Conservation (phyloP, 805 yeast genomes). For the Ogataea saltuana region DNA sequence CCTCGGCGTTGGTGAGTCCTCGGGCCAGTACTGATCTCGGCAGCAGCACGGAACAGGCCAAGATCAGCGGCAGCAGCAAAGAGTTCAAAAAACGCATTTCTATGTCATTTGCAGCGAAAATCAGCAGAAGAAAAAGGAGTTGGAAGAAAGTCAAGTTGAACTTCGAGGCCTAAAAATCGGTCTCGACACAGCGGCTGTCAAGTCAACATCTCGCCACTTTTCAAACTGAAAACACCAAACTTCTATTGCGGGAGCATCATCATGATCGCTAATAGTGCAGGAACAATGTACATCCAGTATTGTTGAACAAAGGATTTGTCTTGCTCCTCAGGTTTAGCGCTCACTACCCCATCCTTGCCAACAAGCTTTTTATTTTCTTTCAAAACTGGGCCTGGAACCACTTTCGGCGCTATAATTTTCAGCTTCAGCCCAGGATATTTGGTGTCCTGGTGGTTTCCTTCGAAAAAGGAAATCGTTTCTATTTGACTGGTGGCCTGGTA, state of each 20-base stretch:
- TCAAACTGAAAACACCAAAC: background rate
- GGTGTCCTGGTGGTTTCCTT: background rate
- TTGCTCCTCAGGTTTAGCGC: conserved; percentile 10
- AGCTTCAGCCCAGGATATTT: conserved; percentile 5
- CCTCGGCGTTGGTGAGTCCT: conserved; percentile 37
- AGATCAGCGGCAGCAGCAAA: too few species aligned
- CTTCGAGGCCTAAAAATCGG: too few species aligned
- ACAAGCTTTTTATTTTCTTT: conserved; percentile 10
- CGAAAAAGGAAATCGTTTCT: conserved; percentile 20
- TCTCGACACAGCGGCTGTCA: conserved; percentile 5
- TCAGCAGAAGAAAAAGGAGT: too few species aligned
- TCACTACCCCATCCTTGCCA: conserved; percentile 16
- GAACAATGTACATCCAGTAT: conserved; percentile 63
- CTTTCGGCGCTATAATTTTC: conserved; percentile 7
- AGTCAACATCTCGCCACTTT: conserved; percentile 5
- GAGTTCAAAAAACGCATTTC: too few species aligned
- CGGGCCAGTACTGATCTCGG: conserved; percentile 18
- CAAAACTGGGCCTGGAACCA: conserved; percentile 14
- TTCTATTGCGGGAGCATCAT: conserved; percentile 26
- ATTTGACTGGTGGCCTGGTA: background rate
- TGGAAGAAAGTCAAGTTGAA: too few species aligned
- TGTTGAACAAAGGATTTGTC: conserved; percentile 54
- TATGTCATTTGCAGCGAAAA: too few species aligned
- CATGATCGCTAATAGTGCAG: conserved; percentile 45
- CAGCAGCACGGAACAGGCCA: background rate